Base-by-base conservation (phyloP, 2,329 filamentous ascomycete species). In the Stylonectria norvegica region DNA sequence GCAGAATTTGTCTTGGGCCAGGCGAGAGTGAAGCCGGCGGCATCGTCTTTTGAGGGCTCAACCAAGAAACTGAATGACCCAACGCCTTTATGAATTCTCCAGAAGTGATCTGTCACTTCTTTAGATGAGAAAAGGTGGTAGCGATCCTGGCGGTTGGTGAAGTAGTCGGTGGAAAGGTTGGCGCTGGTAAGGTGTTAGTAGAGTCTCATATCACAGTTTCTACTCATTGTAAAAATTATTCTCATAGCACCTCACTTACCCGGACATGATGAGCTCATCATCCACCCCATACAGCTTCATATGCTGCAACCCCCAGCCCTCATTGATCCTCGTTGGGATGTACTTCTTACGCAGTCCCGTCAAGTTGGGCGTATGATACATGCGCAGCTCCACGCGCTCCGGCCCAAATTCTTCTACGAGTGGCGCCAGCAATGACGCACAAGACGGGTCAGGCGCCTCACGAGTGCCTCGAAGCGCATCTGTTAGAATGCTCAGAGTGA, bases 241-340 rank as follows among this genome's bases (percentile, higher is more conserved):
- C n/a, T n/a, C n/a, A 12, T 15, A 16, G 43, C 8, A 16, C 5
- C 15, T 36, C 39, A 41, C 70, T 48, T 75, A 88, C 79, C 89
- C 90, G 6, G 90, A 95, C 56, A 98, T 79, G 50, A 98, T 91
- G 42, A 98, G 85, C 63, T 95, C 89, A 58, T 98, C 89, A 56
- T 98, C 93, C 16, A 95, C 72, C 0, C 93, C 93, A 55, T 98
- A 98, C 1, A 98, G 73, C 73, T 98, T 98, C 91, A 98, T 98
- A 61, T 98, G 93, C 62, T 98, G 93, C 46, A 98, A 68, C 1
- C 93, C 93, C 93, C 93, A 98, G 14, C 93, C 93, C 67, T 98
- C 93, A 54, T 98, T 98, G 61, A 98, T 91, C 15, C 93, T 78
- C 59, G 81, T 87, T 0, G 93, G 93, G 2, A 97, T 79, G 51